Conservation (phyloP, 106 monocot species). For the Dendrobium huoshanense region DNA sequence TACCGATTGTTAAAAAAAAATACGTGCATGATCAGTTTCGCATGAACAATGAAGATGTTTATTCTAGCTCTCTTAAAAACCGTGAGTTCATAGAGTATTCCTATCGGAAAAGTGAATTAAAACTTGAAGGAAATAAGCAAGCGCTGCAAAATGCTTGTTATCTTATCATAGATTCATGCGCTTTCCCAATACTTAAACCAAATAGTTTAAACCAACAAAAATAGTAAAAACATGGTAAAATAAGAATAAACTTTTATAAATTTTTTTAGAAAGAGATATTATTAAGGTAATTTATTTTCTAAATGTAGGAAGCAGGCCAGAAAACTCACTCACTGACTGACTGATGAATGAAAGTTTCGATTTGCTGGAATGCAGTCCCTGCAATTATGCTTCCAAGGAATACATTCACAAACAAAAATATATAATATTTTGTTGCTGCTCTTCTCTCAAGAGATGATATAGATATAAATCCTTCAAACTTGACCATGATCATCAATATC, state of each 20-base stretch:
- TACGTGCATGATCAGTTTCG: no score
- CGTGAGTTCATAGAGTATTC: no score
- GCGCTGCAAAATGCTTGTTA: neutral
- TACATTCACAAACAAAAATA: constrained; percentile 79
- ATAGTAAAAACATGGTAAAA: neutral
- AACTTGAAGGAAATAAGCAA: neutral
- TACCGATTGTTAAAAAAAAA: no score
- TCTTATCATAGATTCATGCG: neutral
- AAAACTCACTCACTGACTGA: constrained; percentile 59
- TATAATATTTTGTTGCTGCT: constrained; percentile 80
- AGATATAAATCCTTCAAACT: constrained; percentile 69
- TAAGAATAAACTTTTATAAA: neutral
- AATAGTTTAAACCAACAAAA: neutral
- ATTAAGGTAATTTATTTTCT: neutral
- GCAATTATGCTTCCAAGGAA: constrained; percentile 77
- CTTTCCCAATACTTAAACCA: neutral
- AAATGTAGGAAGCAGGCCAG: neutral
- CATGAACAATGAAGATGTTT: no score
- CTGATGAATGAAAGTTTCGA: constrained; percentile 63
- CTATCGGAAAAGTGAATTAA: no score
- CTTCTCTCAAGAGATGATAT: constrained; percentile 69
- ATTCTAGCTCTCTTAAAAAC: no score
- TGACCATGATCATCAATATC: constrained; percentile 92
- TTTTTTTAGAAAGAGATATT: neutral
- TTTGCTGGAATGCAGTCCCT: constrained; percentile 82